These are phyloP conservation scores for Magnaporthiopsis incrustans DNA, from an alignment of 2,329 filamentous ascomycete species.

Conservation along the genomic window DNA sequence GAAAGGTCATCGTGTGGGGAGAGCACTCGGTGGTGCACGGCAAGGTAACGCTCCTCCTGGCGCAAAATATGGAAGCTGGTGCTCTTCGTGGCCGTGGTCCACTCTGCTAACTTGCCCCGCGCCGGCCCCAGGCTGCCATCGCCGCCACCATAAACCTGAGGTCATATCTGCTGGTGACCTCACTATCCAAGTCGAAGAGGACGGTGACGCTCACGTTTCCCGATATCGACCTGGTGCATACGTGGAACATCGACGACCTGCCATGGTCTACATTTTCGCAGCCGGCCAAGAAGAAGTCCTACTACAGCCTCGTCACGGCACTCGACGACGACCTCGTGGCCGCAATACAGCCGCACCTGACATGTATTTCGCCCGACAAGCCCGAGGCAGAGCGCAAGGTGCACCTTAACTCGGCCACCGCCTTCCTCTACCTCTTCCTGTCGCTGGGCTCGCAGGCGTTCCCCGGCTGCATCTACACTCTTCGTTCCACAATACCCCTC, in stretches of 20 bases:
- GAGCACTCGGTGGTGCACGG: constrained; percentile 98
- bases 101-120: neutral
- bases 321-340: constrained; percentile 77
- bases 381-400: constrained; percentile 71
- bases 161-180: constrained; percentile 93
- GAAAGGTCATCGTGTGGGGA: constrained; percentile 96
- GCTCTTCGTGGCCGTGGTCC: neutral
- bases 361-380: constrained; percentile 57
- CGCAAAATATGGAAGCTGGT: neutral
- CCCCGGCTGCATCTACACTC: constrained; percentile 76
- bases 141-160: constrained; percentile 90
- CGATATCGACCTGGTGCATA: constrained; percentile 82
- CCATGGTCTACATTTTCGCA: constrained; percentile 79
- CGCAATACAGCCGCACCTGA: constrained; percentile 73
- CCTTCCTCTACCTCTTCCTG: constrained; percentile 89
- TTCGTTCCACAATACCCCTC: constrained; percentile 90
- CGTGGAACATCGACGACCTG: constrained; percentile 87
- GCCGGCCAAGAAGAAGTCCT: constrained; percentile 83
- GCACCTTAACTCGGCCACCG: constrained; percentile 70
- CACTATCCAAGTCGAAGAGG: constrained; percentile 83
- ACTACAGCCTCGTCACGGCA: constrained; percentile 80
- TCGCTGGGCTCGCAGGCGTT: constrained; percentile 75
- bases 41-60: constrained; percentile 52
- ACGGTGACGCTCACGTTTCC: constrained; percentile 84
- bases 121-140: constrained; percentile 62